Base-by-base conservation (phyloP, 108 stramenopile species). In the Skeletonema menzelii region DNA sequence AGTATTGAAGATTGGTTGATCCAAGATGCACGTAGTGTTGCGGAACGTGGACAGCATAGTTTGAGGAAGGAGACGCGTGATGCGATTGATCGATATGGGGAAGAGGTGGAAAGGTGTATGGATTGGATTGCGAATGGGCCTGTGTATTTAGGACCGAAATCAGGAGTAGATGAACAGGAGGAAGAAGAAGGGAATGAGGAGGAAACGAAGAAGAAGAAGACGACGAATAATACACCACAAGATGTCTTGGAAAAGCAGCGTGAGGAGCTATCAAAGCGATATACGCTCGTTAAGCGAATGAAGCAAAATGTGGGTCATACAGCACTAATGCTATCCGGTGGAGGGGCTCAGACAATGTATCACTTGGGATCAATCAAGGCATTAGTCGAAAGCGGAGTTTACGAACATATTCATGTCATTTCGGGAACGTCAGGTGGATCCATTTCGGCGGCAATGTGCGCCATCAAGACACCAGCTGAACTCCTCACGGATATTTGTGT, bases 301-400 rank as follows among this genome's bases (percentile, higher is more conserved):
- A 92, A 91, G 49, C 91, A 92, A 65, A 94, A 91, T 81, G 86
- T 94, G 75, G 97, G 97, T 19, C 86, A 86, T 20, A 93, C 97
- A 26, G 95, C 95, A 20, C 74, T 97, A 62, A 95, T 94, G 92
- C 69, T 97, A 8, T 88, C 87, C 17, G 97, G 97, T 47, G 97
- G 97, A 17, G 97, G 97, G 37, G 92, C 94, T 4, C 92, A 94
- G 58, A 91, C 95, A 27, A 97, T 97, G 97, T 97, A 97, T 69
- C 97, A 97, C 72, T 63, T 94, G 6, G 97, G 97, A 22, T 88
- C 92, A 17, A 85, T 97, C 31, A 88, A 91, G 58, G 94, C 93
- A 31, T 69, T 97, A 24, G 84, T 95, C 22, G 90, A 95, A 40
- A 77, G 84, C 0, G 82, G 84, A 38, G 56, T 92, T 7, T 97